Conservation (phyloP, 495 filamentous ascomycete genomes). For the Cercophora newfieldiana region DNA sequence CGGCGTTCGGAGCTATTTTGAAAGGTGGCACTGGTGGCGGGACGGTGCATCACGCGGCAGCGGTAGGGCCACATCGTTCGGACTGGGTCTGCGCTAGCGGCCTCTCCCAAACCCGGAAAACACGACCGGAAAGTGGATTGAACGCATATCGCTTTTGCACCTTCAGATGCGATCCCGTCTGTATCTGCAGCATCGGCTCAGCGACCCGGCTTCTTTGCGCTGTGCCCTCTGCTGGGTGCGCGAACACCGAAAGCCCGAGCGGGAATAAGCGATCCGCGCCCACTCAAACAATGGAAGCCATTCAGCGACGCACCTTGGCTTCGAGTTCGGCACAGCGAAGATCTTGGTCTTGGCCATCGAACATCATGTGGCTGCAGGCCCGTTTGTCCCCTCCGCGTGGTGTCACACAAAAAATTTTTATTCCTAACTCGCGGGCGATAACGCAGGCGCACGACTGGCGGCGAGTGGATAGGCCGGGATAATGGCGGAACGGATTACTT, state of each 20-base stretch:
- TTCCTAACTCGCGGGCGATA: not conserved
- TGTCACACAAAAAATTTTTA: not conserved
- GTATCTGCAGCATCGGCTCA: not conserved
- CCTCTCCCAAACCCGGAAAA: not conserved
- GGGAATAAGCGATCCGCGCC: conserved; percentile 1
- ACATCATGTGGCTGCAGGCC: not conserved
- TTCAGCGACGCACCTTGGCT: not conserved
- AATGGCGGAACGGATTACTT: not conserved
- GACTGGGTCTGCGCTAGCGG: not conserved
- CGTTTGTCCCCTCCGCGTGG: not conserved
- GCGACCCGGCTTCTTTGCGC: not conserved
- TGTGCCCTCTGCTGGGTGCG: not conserved
- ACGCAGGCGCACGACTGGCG: not conserved
- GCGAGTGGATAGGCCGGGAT: not conserved
- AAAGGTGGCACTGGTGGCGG: not conserved
- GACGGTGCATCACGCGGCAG: not conserved
- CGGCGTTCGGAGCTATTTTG: not conserved
- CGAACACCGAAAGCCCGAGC: conserved; percentile 7
- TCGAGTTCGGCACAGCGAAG: not conserved
- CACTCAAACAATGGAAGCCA: not conserved
- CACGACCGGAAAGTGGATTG: not conserved
- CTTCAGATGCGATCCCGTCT: not conserved
- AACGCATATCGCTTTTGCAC: not conserved
- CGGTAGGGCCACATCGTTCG: not conserved
- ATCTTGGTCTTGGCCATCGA: not conserved